Base-by-base conservation (phyloP, 768 basidiomycete genomes). In the Phylloporus sp. region DNA sequence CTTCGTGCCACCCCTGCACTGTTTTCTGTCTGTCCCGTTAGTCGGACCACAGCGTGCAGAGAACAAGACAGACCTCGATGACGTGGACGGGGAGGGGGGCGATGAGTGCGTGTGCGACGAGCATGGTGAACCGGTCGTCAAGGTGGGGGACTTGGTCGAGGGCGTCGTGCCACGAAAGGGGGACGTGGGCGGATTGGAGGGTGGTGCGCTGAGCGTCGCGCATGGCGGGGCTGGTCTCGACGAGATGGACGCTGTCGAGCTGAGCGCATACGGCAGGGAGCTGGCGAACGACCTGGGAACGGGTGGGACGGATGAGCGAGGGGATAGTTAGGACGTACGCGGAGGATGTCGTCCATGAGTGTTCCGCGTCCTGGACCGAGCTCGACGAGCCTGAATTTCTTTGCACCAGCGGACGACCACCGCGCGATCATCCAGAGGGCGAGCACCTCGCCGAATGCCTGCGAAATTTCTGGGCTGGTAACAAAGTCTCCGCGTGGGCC, bases 101-200 rank as follows among this genome's bases (percentile, higher is more conserved):
- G 52, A 99, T 98, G 69, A 98, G 95, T 61, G 98, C 96, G 65
- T 99, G 94, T 0, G 96, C 96, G 14, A 97, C 70, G 20, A 96
- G 64, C 72, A 96, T 81, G 0, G 92, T 93, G 64, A 83, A 97
- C 40, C 65, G 62, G 9, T 71, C 68, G 15, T 72, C 56, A 49
- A 71, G 69, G 3, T 60, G 67, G 0, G 75, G 66, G 1, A 99
- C 67, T 15, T 90, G 81, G 31, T 85, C 79, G 15, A 96, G 67
- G 0, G 79, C 73, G 44, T 86, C 77, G 54, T 86, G 78, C 92
- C 93, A 97, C 2, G 74, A 58, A 32, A 90, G 46, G 3, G 67
- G 42, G 50, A 74, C 69, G 6, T 62, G 50, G 10, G 63, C 56
- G 3, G 58, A 43, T 3, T 46, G 34, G 5, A 95, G 71, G 42